Percentiles rank a stretch among this genome's conserved stretches.
Evolutionary conservation across 129 eudicot genomes (phyloP).

Genomic region (Deinandra increscens): DNA sequence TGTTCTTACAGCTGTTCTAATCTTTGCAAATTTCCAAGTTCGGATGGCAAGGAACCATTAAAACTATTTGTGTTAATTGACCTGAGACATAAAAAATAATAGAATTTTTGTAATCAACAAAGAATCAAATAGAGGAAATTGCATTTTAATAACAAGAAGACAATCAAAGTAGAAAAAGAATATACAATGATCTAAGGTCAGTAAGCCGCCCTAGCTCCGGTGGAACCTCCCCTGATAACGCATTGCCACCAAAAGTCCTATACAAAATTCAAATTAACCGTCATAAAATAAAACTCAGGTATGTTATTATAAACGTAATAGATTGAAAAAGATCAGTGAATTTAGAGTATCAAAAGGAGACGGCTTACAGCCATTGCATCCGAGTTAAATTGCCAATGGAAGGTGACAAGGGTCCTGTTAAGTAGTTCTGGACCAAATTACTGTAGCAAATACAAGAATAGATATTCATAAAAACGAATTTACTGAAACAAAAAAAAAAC

Average conservation of each 20-base stretch:
- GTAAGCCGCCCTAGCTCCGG: conserved; percentile 62
- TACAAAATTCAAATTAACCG: background rate
- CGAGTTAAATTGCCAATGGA: conserved; percentile 60
- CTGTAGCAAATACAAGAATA: conserved; percentile 51
- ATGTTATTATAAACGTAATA: background rate
- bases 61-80: conserved; percentile 56
- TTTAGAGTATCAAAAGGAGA: background rate
- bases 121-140: background rate
- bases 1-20: conserved; percentile 62
- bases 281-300: background rate
- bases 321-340: background rate
- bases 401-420: conserved; percentile 66
- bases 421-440: conserved; percentile 54
- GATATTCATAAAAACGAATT: conserved; percentile 3
- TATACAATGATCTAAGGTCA: conserved; percentile 37
- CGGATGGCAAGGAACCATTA: conserved; percentile 71
- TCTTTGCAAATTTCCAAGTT: conserved; percentile 55
- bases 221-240: conserved; percentile 72
- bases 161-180: background rate
- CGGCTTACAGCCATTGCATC: conserved; percentile 70
- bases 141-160: background rate
- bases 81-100: conserved; percentile 34
- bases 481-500: background rate
- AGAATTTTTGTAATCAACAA: conserved; percentile 2
- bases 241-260: conserved; percentile 66